These are phyloP conservation scores for Podila epicladia DNA, from an alignment of 192 early-diverging fungal genomes.

Conservation along the genomic window DNA sequence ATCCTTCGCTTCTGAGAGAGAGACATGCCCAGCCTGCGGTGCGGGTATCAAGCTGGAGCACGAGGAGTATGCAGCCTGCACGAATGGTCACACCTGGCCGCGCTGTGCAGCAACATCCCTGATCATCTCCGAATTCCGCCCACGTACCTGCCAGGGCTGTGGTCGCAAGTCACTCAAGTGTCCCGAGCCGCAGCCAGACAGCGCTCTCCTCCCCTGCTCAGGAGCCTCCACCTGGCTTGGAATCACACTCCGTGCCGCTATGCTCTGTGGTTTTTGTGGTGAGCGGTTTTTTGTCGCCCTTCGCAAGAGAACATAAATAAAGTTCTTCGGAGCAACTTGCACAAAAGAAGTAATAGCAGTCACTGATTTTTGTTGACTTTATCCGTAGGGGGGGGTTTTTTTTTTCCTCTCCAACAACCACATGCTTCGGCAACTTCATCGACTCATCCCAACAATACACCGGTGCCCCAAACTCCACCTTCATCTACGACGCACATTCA, in stretches of 20 bases:
- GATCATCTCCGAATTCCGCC: constrained; percentile 37
- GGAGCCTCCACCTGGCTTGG: constrained; percentile 19
- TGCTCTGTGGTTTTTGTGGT: constrained; percentile 34
- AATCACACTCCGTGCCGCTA: not conserved
- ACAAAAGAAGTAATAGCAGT: constrained; percentile 20
- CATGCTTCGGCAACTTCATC: not conserved
- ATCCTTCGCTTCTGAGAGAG: constrained; percentile 14
- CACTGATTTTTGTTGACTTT: not conserved
- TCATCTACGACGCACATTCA: constrained; percentile 10
- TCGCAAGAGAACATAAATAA: constrained; percentile 5
- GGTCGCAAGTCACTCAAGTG: constrained; percentile 24
- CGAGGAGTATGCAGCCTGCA: constrained; percentile 5
- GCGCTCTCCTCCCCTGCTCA: not conserved
- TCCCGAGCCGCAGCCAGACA: not conserved
- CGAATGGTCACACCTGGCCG: constrained; percentile 27
- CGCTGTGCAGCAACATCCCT: constrained; percentile 28
- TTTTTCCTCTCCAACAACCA: constrained; percentile 2
- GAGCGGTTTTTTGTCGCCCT: constrained; percentile 25
- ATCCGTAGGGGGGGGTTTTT: no score
- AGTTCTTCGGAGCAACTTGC: not conserved
- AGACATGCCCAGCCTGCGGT: constrained; percentile 34
- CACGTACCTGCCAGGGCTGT: constrained; percentile 37
- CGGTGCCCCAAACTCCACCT: not conserved
- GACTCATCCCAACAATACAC: not conserved
- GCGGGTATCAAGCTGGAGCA: constrained; percentile 20